Evolutionary conservation across 2,329 filamentous ascomycete species (phyloP), one percentile per base, ranked within the genome.

Genomic region (Aspergillus nomiae): DNA sequence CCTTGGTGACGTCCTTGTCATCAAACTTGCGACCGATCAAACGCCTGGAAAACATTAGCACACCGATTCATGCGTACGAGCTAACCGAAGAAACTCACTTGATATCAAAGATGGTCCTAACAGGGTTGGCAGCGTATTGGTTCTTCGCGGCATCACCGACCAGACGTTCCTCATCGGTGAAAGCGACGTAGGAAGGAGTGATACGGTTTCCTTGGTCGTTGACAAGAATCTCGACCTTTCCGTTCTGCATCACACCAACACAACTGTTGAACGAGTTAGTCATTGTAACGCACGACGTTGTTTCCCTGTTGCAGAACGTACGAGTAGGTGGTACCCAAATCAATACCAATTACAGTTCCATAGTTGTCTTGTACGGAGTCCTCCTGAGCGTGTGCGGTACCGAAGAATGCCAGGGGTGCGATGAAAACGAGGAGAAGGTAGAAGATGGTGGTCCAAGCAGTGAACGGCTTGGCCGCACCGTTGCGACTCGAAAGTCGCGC

Each of bases 71-170:
- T 41, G 4, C 7, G 8, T 34, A 36, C 26, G 16, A 24, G 11
- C 12, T 4, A 21, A 19, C 28, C 24, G 28, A 14, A n/a, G 28
- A n/a, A 57, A 84, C 90, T 87, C 82, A 93, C 91, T 94, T 95
- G 82, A 93, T 84, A 76, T 94, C 91, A 76, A 85, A 94, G 77
- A 94, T 86, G 59, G 91, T 94, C 76, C 89, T 87, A 71, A 76
- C 82, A 53, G 91, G 92, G 86, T 94, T 94, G 61, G 88, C 81
- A 67, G 91, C 89, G 76, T 91, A 93, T 86, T 96, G 93, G 84
- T 96, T 96, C 90, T 97, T 97, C 75, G 93, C 93, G 75, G 95
- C 92, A 81, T 99, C 95, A 86, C 95, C 95, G 72, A 99, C 93
- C 71, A 99, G 86, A 78, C 95, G 90, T 83, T 98, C 95, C 69